phyloP scores from a whole-genome alignment of 371 early-diverging fungal genomes.

The Mucor plumbeus region DNA sequence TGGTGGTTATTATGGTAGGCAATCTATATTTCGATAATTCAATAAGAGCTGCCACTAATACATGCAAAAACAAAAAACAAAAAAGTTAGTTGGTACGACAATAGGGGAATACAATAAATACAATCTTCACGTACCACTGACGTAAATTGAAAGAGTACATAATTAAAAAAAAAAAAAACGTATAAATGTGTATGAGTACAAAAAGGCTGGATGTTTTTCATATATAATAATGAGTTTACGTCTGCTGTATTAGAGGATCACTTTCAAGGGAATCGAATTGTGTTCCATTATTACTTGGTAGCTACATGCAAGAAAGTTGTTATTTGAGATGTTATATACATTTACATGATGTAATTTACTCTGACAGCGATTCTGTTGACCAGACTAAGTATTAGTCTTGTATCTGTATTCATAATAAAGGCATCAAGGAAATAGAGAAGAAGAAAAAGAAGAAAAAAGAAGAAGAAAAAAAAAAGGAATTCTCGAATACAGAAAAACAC shows the following conservation, averaged over 20 bases:
- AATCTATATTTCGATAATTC: conserved; percentile 63
- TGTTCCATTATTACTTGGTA: conserved; percentile 55
- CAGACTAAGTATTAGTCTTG: conserved; percentile 42
- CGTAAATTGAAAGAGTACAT: conserved; percentile 16
- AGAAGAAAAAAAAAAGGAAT: conserved; percentile 1
- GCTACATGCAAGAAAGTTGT: conserved; percentile 28
- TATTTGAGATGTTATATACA: not conserved
- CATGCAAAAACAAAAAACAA: not conserved
- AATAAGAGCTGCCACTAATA: conserved; percentile 55
- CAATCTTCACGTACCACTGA: conserved; percentile 39
- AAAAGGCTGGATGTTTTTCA: not conserved
- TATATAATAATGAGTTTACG: conserved; percentile 21
- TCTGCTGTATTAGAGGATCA: conserved; percentile 65
- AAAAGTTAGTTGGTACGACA: not conserved
- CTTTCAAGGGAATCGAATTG: conserved; percentile 55
- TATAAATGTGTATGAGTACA: not conserved
- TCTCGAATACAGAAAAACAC: conserved; percentile 1
- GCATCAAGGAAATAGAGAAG: not conserved
- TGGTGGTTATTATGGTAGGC: conserved; percentile 46
- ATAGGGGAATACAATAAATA: not conserved
- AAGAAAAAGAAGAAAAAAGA: not conserved
- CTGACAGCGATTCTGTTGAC: conserved; percentile 41
- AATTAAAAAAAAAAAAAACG: not conserved
- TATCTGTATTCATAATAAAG: conserved; percentile 32
- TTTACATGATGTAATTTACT: conserved; percentile 21